Base-by-base conservation (phyloP, 805 yeast genomes). In the Candida easanensis region DNA sequence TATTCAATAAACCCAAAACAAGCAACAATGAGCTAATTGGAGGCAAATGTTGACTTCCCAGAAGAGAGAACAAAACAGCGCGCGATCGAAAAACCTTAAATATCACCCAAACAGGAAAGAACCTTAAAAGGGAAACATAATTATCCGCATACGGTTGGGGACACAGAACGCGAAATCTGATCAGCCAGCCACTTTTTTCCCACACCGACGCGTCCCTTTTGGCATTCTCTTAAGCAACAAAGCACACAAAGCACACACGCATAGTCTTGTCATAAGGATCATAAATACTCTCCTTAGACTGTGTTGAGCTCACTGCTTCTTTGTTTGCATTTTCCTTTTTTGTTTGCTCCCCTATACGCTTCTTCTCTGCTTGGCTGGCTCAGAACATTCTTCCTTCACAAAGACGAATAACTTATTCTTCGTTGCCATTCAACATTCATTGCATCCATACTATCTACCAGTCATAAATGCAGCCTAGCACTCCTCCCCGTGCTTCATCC, bases 401-500 rank as follows among this genome's bases (percentile, higher is more conserved):
- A 26, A 26, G 30, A 26, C 30, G n/a, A 8, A 10, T 22, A 10
- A 33, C 16, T 25, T 28, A 16, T 14, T 15, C 22, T 33, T 23
- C 17, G 19, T 21, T 13, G 6, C 22, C 17, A 6, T 13, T n/a
- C 33, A 15, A 7, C 23, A 22, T 20, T 28, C 25, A 32, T 10
- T 8, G 13, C 21, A 17, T 20, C 7, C 27, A 36, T 36, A 35
- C 16, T 15, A 23, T 4, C 14, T 5, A 34, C 14, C 18, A 4
- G 19, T 20, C 19, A 23, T 13, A 14, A n/a, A 54, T 54, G 58
- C 52, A 51, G 7, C 60, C 57, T 27, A 43, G 43, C 16, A 54
- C 60, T 0, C 60, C 58, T 14, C 58, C 58, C 13, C 54, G 53
- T 7, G 34, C 45, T 5, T 25, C 50, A 11, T 18, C 44, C 11